These are phyloP conservation scores for Mycena polygramma DNA, from an alignment of 768 basidiomycete species.

Conservation along the genomic window DNA sequence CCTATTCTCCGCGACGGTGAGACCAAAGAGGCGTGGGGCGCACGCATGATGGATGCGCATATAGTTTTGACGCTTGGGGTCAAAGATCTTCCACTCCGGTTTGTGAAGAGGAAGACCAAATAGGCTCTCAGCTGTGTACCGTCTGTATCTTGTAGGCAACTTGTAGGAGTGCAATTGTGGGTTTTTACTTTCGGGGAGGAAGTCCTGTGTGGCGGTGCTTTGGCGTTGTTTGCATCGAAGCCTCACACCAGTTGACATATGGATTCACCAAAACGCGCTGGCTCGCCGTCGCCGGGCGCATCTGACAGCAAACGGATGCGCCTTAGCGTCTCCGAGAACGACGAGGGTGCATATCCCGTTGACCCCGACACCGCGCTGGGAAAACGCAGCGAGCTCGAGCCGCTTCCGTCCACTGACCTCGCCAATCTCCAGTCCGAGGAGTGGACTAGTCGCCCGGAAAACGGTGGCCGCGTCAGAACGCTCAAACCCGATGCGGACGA, in stretches of 20 bases:
- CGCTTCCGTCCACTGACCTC: slow-evolving; percentile 82
- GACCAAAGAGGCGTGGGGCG: slow-evolving; percentile 44
- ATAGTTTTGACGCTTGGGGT: slow-evolving; percentile 44
- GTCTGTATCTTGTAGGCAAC: no score
- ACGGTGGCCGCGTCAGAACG: slow-evolving; percentile 57
- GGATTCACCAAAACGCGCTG: slow-evolving; percentile 78
- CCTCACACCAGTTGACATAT: slow-evolving; percentile 44
- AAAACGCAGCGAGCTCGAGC: slow-evolving; percentile 91
- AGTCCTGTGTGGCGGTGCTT: no score
- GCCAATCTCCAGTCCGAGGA: slow-evolving; percentile 74
- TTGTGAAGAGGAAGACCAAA: slow-evolving; percentile 37
- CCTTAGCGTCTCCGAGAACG: slow-evolving; percentile 64
- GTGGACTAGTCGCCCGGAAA: slow-evolving; percentile 56
- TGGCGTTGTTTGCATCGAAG: neutral
- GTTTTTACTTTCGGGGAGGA: no score
- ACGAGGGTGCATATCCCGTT: slow-evolving; percentile 78
- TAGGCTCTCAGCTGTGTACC: no score
- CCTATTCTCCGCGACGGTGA: slow-evolving; percentile 46
- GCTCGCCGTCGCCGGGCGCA: slow-evolving; percentile 64
- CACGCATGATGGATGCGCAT: slow-evolving; percentile 41
- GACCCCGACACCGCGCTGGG: slow-evolving; percentile 86
- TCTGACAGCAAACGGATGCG: slow-evolving; percentile 72
- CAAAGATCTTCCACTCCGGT: slow-evolving; percentile 34
- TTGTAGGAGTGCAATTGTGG: no score
- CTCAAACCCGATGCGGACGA: slow-evolving; percentile 68